Percentiles rank a stretch among this genome's conserved stretches.
These are phyloP conservation scores for Discostella pseudostelligera DNA, from an alignment of 108 stramenopile species.

Conservation along the genomic window DNA sequence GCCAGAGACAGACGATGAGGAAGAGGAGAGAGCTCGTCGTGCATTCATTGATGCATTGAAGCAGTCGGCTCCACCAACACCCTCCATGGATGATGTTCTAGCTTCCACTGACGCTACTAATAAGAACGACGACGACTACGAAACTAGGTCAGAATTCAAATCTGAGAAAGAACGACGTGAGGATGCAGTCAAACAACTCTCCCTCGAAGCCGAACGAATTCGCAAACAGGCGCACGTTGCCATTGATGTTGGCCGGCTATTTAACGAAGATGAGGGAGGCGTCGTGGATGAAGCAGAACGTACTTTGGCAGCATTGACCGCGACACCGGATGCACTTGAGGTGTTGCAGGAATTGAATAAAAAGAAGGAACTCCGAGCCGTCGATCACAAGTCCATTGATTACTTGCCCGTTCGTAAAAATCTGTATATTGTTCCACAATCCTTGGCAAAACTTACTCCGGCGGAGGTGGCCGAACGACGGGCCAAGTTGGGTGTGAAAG, in stretches of 20 bases:
- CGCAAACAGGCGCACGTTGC: constrained; percentile 52
- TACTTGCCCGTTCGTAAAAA: constrained; percentile 94
- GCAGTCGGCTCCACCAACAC: constrained; percentile 47
- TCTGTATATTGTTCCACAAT: constrained; percentile 90
- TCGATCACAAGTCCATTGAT: constrained; percentile 91
- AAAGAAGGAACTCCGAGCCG: constrained; percentile 92
- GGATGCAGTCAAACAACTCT: constrained; percentile 60
- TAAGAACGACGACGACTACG: constrained; percentile 36
- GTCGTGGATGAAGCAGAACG: constrained; percentile 95
- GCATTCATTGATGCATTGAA: constrained; percentile 77
- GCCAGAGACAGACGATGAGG: constrained; percentile 59
- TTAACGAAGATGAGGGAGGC: constrained; percentile 79
- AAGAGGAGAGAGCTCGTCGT: constrained; percentile 82
- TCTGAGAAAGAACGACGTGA: constrained; percentile 85
- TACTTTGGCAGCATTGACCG: constrained; percentile 68
- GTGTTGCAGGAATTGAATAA: constrained; percentile 89
- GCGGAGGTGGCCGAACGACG: constrained; percentile 73
- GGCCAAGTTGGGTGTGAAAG: constrained; percentile 82
- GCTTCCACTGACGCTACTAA: constrained; percentile 8
- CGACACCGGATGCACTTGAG: constrained; percentile 86
- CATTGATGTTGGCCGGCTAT: constrained; percentile 74
- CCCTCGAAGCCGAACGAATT: constrained; percentile 69
- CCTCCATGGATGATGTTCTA: constrained; percentile 7
- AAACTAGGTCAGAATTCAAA: constrained; percentile 66
- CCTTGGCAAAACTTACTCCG: constrained; percentile 59